phyloP scores from a whole-genome alignment of 1,284 basidiomycete genomes.

The Lignosus rhinocerotis region DNA sequence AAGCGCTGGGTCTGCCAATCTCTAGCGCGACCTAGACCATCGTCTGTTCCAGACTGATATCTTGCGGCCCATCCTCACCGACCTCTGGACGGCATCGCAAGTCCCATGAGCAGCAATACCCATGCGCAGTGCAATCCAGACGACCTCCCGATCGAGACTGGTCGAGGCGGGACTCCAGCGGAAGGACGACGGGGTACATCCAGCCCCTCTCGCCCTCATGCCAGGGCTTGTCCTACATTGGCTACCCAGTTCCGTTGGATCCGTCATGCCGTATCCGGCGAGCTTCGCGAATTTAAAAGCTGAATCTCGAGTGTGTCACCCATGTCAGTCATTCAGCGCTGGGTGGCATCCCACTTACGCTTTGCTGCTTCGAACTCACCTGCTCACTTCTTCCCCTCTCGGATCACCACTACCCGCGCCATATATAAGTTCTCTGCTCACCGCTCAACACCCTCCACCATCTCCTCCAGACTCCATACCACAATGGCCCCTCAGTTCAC shows the following conservation, averaged over 20 bases:
- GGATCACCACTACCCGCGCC: constrained; percentile 1
- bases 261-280: constrained; percentile 3
- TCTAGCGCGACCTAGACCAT: too few relatives aligned
- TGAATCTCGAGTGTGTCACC: background rate
- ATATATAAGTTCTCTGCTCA: constrained; percentile 11
- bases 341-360: background rate
- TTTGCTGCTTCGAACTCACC: background rate
- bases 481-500: constrained; percentile 28
- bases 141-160: background rate
- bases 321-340: constrained; percentile 2
- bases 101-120: background rate
- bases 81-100: background rate
- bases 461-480: constrained; percentile 8
- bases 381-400: background rate
- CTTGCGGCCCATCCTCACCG: too few relatives aligned
- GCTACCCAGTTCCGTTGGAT: background rate
- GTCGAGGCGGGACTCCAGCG: background rate
- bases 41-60: too few relatives aligned
- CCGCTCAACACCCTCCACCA: constrained; percentile 1
- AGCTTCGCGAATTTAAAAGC: constrained; percentile 7
- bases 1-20: too few relatives aligned
- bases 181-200: background rate
- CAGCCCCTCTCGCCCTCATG: background rate
- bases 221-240: background rate
- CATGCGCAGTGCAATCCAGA: background rate